A percentile compares a stretch with the other conserved stretches of the same genome.
Evolutionary conservation across 148 eudicot genomes (phyloP).

Genomic region (Diospyros lotus): DNA sequence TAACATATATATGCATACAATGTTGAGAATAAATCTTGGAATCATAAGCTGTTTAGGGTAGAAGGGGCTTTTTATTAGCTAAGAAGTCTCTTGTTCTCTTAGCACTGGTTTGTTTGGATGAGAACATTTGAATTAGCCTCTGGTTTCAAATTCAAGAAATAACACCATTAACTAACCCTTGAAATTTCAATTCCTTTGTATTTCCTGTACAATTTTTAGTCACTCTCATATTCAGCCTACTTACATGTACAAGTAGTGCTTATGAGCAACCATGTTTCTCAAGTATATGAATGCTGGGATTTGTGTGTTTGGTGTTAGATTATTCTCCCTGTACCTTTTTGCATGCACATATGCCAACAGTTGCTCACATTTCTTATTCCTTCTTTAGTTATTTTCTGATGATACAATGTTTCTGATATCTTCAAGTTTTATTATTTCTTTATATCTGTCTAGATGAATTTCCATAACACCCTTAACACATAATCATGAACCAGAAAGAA

Average conservation of each 20-base stretch:
- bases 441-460: not conserved
- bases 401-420: not conserved
- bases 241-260: not conserved
- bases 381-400: not conserved
- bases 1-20: not conserved
- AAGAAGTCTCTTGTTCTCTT: not conserved
- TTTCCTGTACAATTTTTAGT: not conserved
- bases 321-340: not conserved
- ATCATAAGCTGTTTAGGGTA: not conserved
- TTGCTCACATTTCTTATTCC: not conserved
- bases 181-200: not conserved
- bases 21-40: not conserved
- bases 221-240: not conserved
- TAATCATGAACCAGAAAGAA: conserved; percentile 58
- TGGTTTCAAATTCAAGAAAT: not conserved
- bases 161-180: not conserved
- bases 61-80: not conserved
- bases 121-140: not conserved
- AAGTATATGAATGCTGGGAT: not conserved
- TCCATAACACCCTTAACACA: conserved; percentile 1
- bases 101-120: not conserved
- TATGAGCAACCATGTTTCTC: not conserved
- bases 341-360: not conserved
- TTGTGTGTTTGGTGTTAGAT: not conserved
- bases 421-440: not conserved